A percentile compares a stretch with the other conserved stretches of the same genome.
These are phyloP conservation scores for Sclerotiophoma versabilis DNA, from an alignment of 2,329 filamentous ascomycete species.

Conservation along the genomic window DNA sequence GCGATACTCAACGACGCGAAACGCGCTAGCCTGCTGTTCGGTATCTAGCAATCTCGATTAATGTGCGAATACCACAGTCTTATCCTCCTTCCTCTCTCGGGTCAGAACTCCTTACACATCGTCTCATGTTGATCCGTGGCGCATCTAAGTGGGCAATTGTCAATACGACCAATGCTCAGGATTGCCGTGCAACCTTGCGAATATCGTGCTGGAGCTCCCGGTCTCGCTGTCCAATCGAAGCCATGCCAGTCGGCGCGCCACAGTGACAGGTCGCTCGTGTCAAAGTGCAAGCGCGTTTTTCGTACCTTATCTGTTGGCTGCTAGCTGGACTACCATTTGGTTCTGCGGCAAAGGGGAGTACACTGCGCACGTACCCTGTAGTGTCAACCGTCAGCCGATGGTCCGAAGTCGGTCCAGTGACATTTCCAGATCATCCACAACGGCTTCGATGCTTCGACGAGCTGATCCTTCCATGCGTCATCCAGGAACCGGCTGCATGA, in stretches of 20 bases:
- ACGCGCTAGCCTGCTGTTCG: conserved; percentile 14
- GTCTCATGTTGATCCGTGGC: conserved; percentile 21
- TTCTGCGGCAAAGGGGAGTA: neutral
- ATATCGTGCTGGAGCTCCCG: conserved; percentile 13
- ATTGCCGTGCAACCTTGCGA: conserved; percentile 12
- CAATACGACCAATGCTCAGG: conserved; percentile 10
- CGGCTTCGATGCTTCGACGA: conserved; percentile 10
- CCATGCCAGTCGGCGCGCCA: conserved; percentile 5
- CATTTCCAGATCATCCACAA: conserved; percentile 11
- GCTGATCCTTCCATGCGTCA: conserved; percentile 34
- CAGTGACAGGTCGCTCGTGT: conserved; percentile 4
- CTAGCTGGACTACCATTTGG: neutral
- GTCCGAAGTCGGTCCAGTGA: conserved; percentile 19
- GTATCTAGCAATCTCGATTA: conserved; percentile 17
- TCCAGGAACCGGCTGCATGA: conserved; percentile 43
- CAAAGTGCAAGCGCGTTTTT: neutral
- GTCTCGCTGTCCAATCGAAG: neutral
- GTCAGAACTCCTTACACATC: conserved; percentile 9
- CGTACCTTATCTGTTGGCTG: conserved; percentile 1
- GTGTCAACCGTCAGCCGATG: neutral
- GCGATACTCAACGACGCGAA: conserved; percentile 9
- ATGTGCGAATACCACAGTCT: conserved; percentile 13
- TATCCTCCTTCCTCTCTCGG: conserved; percentile 21
- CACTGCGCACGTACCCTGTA: neutral
- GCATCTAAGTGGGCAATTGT: conserved; percentile 7